Evolutionary conservation across 306 rosid species (phyloP), one percentile per base, ranked within the genome.

Genomic region (Fagus crenata): DNA sequence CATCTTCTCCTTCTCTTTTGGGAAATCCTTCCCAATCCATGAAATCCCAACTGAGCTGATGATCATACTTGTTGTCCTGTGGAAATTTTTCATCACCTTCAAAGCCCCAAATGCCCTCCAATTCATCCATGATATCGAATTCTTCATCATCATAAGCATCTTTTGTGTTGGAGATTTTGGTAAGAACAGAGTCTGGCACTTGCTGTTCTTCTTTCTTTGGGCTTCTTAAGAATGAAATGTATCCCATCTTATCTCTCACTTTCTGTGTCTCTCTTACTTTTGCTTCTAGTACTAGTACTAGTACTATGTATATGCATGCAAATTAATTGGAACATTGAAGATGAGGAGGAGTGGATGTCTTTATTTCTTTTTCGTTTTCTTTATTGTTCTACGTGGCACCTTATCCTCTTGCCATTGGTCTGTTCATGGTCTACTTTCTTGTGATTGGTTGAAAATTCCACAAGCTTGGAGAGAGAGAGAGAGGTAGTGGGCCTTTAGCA

Each of bases 121-220:
- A 82, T 31, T 81, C 87, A 4, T 87, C 90, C 81, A 87, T 73
- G 12, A 84, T 58, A 60, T 81, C 78, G 84, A 85, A 83, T 40
- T 80, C 85, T 59, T 89, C 85, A 17, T 76, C 55, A 42, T 64
- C 55, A 73, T 71, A 73, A 72, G 77, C 6, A 49, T 72, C 58
- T 51, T 70, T 70, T n/a, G 72, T 61, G 35, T 72, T 65, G 33
- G 85, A 64, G 40, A 76, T 70, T 37, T 79, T 13, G 63, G 70
- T 43, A 63, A 49, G 67, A 81, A 36, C 51, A 40, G 74, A 6
- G 22, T 89, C 87, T 15, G 95, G 91, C 13, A 85, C 92, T 51
- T 87, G 73, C 32, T 84, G 90, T 75, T 92, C 95, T 79, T 92
- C 93, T 83, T 80, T 80, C 84, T 92, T 92, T 53, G 93, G 97